phyloP scores from a whole-genome alignment of 208 protist species.

The Naegleria lovaniensis region DNA sequence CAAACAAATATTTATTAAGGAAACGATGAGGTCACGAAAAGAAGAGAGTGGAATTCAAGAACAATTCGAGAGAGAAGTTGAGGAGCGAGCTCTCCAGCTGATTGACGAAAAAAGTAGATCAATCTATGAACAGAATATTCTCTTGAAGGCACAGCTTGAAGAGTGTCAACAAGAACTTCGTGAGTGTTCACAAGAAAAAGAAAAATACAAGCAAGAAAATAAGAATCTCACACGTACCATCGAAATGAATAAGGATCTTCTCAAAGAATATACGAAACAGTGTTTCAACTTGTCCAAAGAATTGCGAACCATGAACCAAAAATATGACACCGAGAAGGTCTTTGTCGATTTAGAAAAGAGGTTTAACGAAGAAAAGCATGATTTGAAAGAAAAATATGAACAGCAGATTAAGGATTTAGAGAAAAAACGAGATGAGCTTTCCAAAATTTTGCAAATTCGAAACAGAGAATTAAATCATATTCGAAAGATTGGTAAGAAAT shows the following conservation, averaged over 20 bases:
- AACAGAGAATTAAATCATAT: neutral
- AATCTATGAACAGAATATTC: constrained; percentile 7
- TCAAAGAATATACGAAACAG: neutral
- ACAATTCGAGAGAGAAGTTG: neutral
- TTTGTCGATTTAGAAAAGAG: neutral
- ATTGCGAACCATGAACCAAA: neutral
- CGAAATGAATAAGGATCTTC: neutral
- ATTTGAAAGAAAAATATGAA: neutral
- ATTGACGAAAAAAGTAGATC: neutral
- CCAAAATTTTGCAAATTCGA: neutral
- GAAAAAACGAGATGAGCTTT: neutral
- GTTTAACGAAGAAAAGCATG: neutral
- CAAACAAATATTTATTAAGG: neutral
- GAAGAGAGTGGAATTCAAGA: neutral
- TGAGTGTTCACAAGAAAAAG: neutral
- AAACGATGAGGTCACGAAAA: neutral
- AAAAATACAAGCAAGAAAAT: neutral
- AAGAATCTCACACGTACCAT: neutral
- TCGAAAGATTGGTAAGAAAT: neutral
- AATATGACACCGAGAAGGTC: neutral
- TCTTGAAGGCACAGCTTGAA: neutral
- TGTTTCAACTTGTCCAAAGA: neutral
- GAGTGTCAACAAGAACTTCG: neutral
- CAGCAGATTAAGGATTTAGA: neutral
- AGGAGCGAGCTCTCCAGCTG: neutral